Evolutionary conservation across 805 yeast genomes (phyloP), one percentile per base, ranked within the genome.

Genomic region (Citeromyces matritensis): DNA sequence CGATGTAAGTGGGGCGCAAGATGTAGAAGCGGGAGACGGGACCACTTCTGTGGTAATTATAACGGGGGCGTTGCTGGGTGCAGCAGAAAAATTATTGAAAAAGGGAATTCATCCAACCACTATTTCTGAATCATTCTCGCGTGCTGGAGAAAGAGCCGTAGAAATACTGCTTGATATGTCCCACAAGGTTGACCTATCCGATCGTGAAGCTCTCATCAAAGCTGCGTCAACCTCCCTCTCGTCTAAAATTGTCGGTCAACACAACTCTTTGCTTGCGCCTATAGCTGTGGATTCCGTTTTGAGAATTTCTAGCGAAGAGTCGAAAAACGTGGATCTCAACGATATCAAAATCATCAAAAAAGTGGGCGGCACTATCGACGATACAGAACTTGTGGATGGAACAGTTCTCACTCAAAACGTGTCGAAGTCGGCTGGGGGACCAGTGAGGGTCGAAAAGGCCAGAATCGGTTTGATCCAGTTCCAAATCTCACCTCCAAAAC

Each of bases 1-100:
- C 29, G 97, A 91, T 51, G 82, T 91, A 17, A 79, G 94, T 37
- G 95, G 86, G 27, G 97, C 98, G 1, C 99, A 91, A 58, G 99
- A 91, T 46, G 80, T 86, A 25, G 99, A 86, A 55, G 98, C 97
- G n/a, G 99, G 99, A 34, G 99, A 91, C 52, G 99, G 99, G 40
- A 91, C 99, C 23, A 91, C 99, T 0, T 78, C 95, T 2, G 98
- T 91, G 23, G 98, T 93, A 19, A 88, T 91, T 34, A 64, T 91
- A 39, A 83, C 96, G 5, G 99, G 98, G 24, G 88, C 96, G 4
- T 58, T 91, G 30, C 63, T 91, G 34, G 94, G 88, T 21, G 98
- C 98, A 11, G 94, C 97, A 34, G 98, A 91, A 45, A 77, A 78
- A 51, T 63, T 91, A 37, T 67, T 91, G 45, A 74, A 72, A 42